These are phyloP conservation scores for Aspergillus latus DNA, from an alignment of 2,329 filamentous ascomycete genomes.

Conservation along the genomic window DNA sequence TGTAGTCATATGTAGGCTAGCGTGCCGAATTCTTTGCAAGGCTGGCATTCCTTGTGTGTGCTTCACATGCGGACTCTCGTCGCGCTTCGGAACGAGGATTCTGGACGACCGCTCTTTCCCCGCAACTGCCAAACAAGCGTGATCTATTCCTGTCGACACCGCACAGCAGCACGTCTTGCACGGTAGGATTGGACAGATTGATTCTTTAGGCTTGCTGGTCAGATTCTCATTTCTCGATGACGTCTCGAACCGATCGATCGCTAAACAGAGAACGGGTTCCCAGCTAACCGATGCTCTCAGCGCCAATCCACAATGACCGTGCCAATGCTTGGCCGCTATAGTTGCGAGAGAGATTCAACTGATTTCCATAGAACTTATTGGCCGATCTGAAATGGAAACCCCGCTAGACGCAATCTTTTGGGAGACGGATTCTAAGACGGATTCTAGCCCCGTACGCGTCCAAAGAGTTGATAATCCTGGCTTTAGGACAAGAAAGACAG, in stretches of 20 bases:
- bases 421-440: not conserved
- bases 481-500: not conserved
- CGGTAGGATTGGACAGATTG: not conserved
- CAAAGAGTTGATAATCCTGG: not conserved
- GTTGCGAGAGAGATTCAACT: not conserved
- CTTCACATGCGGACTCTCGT: not conserved
- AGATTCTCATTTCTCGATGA: not conserved
- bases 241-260: not conserved
- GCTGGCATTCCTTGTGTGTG: not conserved
- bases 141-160: not conserved
- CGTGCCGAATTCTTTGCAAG: not conserved
- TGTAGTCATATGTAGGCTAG: no score
- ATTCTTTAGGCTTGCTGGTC: not conserved
- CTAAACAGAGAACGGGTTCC: not conserved
- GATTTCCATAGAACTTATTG: not conserved
- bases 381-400: not conserved
- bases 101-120: not conserved
- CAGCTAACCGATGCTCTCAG: not conserved
- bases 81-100: not conserved
- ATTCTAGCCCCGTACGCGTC: not conserved
- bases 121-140: not conserved
- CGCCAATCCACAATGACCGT: constrained; percentile 7
- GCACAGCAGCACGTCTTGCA: not conserved
- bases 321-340: constrained; percentile 3
- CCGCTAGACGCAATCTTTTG: not conserved